Conservation (phyloP, 768 basidiomycete genomes). For the Suillus discolor region DNA sequence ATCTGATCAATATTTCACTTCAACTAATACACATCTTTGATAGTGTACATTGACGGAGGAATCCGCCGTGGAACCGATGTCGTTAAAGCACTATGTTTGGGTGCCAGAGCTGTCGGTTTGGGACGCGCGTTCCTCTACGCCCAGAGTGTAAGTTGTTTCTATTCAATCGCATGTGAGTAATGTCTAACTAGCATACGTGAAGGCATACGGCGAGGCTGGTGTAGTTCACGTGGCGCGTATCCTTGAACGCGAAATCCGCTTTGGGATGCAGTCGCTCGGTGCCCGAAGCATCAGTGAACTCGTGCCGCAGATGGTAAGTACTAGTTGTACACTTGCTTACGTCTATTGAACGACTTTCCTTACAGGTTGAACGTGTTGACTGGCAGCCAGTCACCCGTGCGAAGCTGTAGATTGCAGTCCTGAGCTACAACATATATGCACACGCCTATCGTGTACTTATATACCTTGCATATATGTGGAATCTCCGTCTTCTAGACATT, state of each 20-base stretch:
- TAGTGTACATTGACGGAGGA: slow-evolving; percentile 86
- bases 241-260: slow-evolving; percentile 75
- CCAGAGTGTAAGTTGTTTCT: slow-evolving; percentile 59
- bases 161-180: slow-evolving; percentile 4
- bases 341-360: slow-evolving; percentile 11
- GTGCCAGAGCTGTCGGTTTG: slow-evolving; percentile 84
- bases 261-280: slow-evolving; percentile 77
- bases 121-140: slow-evolving; percentile 88
- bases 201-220: slow-evolving; percentile 79
- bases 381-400: slow-evolving; percentile 52
- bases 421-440: slow-evolving; percentile 15
- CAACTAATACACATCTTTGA: slow-evolving; percentile 7
- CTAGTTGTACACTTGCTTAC: background rate
- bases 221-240: slow-evolving; percentile 68
- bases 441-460: background rate
- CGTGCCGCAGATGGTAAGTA: slow-evolving; percentile 70
- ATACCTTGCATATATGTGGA: background rate
- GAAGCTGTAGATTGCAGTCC: slow-evolving; percentile 15
- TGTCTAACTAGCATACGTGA: slow-evolving; percentile 8
- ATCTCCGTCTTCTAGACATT: background rate
- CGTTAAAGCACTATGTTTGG: slow-evolving; percentile 87
- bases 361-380: slow-evolving; percentile 63
- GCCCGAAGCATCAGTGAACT: slow-evolving; percentile 66
- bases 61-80: slow-evolving; percentile 84
- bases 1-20: background rate